Evolutionary conservation across 108 stramenopile genomes (phyloP).

Genomic region (Cyclotella kingstonii): DNA sequence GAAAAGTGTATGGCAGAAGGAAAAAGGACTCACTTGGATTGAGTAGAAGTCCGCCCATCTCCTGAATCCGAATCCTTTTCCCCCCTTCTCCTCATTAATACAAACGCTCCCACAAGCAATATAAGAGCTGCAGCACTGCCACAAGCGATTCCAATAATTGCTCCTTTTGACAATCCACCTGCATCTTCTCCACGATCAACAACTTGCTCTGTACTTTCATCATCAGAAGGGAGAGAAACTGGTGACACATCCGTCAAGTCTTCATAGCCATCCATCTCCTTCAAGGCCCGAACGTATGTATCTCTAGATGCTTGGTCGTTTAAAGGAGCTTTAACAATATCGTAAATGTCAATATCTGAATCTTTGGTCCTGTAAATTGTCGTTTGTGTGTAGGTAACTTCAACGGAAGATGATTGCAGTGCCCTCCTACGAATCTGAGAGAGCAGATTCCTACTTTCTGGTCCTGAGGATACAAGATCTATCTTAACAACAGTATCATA

Average conservation of each 20-base stretch:
- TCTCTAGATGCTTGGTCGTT: constrained; percentile 6
- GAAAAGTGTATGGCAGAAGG: too few relatives aligned
- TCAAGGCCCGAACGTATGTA: constrained; percentile 14
- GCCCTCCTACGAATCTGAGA: constrained; percentile 1
- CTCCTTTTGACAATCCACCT: constrained; percentile 7
- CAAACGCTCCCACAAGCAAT: constrained; percentile 25
- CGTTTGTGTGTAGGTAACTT: constrained; percentile 36
- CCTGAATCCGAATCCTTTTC: constrained; percentile 21
- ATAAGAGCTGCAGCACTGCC: constrained; percentile 48
- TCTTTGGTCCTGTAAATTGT: constrained; percentile 25
- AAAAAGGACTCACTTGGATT: constrained; percentile 14
- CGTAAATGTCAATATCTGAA: constrained; percentile 8
- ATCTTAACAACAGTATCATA: constrained; percentile 13
- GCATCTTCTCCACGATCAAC: constrained; percentile 5
- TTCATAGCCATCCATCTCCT: constrained; percentile 28
- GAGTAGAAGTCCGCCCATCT: constrained; percentile 14
- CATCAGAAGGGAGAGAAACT: constrained; percentile 6
- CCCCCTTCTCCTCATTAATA: constrained; percentile 19
- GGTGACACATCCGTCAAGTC: constrained; percentile 22
- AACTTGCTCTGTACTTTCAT: background rate
- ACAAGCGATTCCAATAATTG: constrained; percentile 63
- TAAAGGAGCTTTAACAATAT: constrained; percentile 15
- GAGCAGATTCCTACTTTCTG: background rate
- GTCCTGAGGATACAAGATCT: background rate
- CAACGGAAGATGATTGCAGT: constrained; percentile 24